A percentile compares a stretch with the other conserved stretches of the same genome.
Evolutionary conservation across 148 eudicot species (phyloP).

Genomic region (Dianthus caryophyllus): DNA sequence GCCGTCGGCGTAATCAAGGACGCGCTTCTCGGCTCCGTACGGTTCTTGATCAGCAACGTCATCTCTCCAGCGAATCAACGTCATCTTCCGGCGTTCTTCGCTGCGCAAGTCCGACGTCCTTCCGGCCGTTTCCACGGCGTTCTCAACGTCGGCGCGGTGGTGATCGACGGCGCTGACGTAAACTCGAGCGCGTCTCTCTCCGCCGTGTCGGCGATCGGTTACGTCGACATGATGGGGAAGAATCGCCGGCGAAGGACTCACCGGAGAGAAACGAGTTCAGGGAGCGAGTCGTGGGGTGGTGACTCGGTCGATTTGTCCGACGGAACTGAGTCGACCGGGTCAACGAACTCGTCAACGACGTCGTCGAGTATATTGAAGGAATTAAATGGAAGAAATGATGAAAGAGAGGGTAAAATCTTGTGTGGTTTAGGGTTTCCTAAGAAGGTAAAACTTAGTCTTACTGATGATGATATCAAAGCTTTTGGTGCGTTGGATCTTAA

Average conservation of each 20-base stretch:
- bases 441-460: constrained; percentile 44
- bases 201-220: constrained; percentile 47
- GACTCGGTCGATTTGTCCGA: constrained; percentile 54
- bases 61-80: constrained; percentile 21
- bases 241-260: constrained; percentile 25
- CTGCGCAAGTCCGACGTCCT: constrained; percentile 69
- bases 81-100: constrained; percentile 46
- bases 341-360: constrained; percentile 40
- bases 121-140: constrained; percentile 80
- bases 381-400: constrained; percentile 39
- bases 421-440: constrained; percentile 61
- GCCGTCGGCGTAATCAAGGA: constrained; percentile 64
- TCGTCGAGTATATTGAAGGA: constrained; percentile 51
- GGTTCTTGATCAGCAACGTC: constrained; percentile 50
- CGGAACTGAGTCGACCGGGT: constrained; percentile 52
- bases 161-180: constrained; percentile 29
- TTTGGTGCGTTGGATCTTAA: constrained; percentile 29
- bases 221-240: constrained; percentile 47
- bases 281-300: constrained; percentile 37
- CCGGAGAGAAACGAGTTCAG: constrained; percentile 34
- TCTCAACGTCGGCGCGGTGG: constrained; percentile 59
- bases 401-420: constrained; percentile 37
- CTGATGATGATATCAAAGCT: constrained; percentile 41
- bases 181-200: constrained; percentile 7
- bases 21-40: constrained; percentile 62